phyloP scores from a whole-genome alignment of 2,329 filamentous ascomycete species.

The Teratosphaeriaceae sp. region DNA sequence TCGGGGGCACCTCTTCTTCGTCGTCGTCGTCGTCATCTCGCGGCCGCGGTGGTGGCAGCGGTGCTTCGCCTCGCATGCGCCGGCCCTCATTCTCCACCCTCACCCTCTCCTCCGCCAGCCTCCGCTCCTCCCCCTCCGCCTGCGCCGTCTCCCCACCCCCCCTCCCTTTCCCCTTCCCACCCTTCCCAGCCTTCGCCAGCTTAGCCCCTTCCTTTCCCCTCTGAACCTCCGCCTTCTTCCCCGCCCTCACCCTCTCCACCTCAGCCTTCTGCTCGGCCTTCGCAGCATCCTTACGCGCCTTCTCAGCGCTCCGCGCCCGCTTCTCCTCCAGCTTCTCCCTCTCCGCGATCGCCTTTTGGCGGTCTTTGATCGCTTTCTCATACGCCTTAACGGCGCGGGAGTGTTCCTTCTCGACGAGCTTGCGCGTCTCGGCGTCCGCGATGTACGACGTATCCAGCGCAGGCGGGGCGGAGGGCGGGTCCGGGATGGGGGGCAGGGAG shows the following conservation, averaged over 20 bases:
- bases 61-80: conserved; percentile 23
- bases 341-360: conserved; percentile 57
- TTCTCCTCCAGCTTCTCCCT: conserved; percentile 52
- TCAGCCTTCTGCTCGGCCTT: conserved; percentile 26
- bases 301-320: conserved; percentile 31
- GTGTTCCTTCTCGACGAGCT: conserved; percentile 63
- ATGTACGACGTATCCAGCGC: conserved; percentile 53
- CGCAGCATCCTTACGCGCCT: conserved; percentile 31
- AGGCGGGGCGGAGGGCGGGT: conserved; percentile 44
- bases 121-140: conserved; percentile 20
- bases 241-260: conserved; percentile 16
- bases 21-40: background rate
- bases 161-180: conserved; percentile 7
- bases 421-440: conserved; percentile 58
- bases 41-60: background rate
- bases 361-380: conserved; percentile 59
- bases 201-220: conserved; percentile 12
- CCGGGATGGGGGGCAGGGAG: conserved; percentile 42
- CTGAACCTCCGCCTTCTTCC: conserved; percentile 20
- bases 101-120: conserved; percentile 23
- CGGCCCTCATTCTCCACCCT: conserved; percentile 27
- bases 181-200: conserved; percentile 24
- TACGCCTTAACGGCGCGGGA: conserved; percentile 58
- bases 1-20: background rate
- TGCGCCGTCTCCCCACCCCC: conserved; percentile 21